A percentile compares a stretch with the other conserved stretches of the same genome.
These are phyloP conservation scores for Talaromyces sp. DNA, from an alignment of 2,329 filamentous ascomycete genomes.

Conservation along the genomic window DNA sequence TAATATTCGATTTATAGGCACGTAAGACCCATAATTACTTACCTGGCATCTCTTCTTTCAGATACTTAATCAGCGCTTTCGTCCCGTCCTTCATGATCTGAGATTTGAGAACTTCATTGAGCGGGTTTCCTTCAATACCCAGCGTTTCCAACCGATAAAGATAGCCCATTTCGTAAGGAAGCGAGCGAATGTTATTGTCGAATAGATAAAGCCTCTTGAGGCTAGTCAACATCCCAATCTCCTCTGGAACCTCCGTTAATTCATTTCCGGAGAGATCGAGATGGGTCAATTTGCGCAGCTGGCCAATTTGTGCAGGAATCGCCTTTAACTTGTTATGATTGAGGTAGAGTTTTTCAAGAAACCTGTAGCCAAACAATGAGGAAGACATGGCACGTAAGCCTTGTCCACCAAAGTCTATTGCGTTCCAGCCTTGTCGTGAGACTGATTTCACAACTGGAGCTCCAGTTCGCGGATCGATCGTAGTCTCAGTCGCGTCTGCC, in stretches of 20 bases:
- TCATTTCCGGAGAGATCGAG: conserved; percentile 90
- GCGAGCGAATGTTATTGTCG: conserved; percentile 80
- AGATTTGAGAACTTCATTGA: conserved; percentile 74
- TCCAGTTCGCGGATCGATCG: conserved; percentile 63
- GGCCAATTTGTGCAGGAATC: conserved; percentile 79
- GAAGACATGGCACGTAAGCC: conserved; percentile 80
- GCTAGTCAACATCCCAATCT: conserved; percentile 96
- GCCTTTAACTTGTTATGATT: conserved; percentile 86
- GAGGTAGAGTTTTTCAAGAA: conserved; percentile 89
- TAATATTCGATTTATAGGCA: background rate
- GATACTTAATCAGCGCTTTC: conserved; percentile 75
- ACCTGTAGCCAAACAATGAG: conserved; percentile 82
- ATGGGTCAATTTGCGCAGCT: conserved; percentile 76
- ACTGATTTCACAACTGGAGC: conserved; percentile 62
- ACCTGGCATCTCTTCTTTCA: conserved; percentile 86
- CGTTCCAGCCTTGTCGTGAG: conserved; percentile 80
- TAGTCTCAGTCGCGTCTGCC: conserved; percentile 51
- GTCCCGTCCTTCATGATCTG: conserved; percentile 87
- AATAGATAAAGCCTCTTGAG: conserved; percentile 84
- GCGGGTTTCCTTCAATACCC: conserved; percentile 88
- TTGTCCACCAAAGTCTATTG: conserved; percentile 94
- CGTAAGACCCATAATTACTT: conserved; percentile 47
- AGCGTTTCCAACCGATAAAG: conserved; percentile 86
- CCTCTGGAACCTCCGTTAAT: conserved; percentile 76
- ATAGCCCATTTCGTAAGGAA: conserved; percentile 86